Evolutionary conservation across 139 green algal species (phyloP).

Genomic region (Chlorella sorokiniana): DNA sequence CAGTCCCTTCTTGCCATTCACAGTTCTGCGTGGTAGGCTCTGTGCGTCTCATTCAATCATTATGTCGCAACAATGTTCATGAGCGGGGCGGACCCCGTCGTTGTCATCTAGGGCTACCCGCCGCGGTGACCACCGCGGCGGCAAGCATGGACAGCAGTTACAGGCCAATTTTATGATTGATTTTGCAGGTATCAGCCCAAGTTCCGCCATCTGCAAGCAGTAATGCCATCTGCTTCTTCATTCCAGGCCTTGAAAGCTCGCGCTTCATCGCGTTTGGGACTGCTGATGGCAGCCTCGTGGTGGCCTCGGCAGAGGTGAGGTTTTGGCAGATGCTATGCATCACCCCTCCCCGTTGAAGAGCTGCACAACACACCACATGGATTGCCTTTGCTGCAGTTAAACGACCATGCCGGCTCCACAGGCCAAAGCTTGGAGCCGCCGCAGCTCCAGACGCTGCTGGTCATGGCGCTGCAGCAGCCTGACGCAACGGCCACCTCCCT

Average conservation of each 20-base stretch:
- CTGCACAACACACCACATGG: background rate
- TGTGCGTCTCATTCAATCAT: too few relatives aligned
- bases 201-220: too few relatives aligned
- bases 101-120: too few relatives aligned
- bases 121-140: too few relatives aligned
- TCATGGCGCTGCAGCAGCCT: background rate
- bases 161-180: too few relatives aligned
- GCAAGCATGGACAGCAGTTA: too few relatives aligned
- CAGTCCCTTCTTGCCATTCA: too few relatives aligned
- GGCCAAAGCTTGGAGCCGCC: background rate
- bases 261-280: constrained; percentile 38
- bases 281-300: constrained; percentile 9
- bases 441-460: constrained; percentile 12
- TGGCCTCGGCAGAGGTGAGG: constrained; percentile 25
- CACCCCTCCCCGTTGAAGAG: background rate
- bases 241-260: constrained; percentile 23
- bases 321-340: background rate
- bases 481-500: background rate
- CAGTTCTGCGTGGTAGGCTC: too few relatives aligned
- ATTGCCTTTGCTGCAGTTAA: background rate
- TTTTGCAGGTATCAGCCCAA: too few relatives aligned
- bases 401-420: background rate
- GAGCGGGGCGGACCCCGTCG: too few relatives aligned
- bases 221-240: too few relatives aligned
- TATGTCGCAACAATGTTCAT: too few relatives aligned